These are phyloP conservation scores for Blastomyces parvus DNA, from an alignment of 2,329 filamentous ascomycete genomes.

Conservation along the genomic window DNA sequence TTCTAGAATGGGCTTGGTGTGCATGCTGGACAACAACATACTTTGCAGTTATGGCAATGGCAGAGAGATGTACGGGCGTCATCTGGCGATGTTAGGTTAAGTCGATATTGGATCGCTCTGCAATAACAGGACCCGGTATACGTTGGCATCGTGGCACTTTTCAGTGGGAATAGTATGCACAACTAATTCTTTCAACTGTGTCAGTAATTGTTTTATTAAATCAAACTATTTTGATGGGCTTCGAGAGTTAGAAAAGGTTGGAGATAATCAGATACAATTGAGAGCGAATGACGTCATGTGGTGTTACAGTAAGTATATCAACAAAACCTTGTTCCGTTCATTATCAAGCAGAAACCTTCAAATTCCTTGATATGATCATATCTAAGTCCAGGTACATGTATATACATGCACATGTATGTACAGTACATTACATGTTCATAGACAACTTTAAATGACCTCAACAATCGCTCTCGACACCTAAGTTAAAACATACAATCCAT, in stretches of 20 bases:
- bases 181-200: background rate
- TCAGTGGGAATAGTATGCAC: too few species aligned
- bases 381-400: too few species aligned
- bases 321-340: too few species aligned
- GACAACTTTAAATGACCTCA: too few species aligned
- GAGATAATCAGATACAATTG: too few species aligned
- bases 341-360: too few species aligned
- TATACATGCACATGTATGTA: too few species aligned
- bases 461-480: too few species aligned
- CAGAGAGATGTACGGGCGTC: constrained; percentile 45
- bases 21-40: constrained; percentile 13
- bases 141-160: constrained; percentile 18
- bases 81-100: constrained; percentile 36
- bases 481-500: background rate
- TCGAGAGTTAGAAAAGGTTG: background rate
- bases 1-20: too few species aligned
- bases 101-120: constrained; percentile 38
- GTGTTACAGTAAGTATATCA: too few species aligned
- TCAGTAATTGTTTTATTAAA: background rate
- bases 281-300: background rate
- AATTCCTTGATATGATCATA: too few species aligned
- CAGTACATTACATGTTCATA: too few species aligned
- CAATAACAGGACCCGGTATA: constrained; percentile 42
- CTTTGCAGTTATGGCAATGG: constrained; percentile 46
- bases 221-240: background rate